Percentiles rank a stretch among this genome's conserved stretches.
phyloP scores from a whole-genome alignment of 1,139 yeast species.

The Blastobotrys capitulatus region DNA sequence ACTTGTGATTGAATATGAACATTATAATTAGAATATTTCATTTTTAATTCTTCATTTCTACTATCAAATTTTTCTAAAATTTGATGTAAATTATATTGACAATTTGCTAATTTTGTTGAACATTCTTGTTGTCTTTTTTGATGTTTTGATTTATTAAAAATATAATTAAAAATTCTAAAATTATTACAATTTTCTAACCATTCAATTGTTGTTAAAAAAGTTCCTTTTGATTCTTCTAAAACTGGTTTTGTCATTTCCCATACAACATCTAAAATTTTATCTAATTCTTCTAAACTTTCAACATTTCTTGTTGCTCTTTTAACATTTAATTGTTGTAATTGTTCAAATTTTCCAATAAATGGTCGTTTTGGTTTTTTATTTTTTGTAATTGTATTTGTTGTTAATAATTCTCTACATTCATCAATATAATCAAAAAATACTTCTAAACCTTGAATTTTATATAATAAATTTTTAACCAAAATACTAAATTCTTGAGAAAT shows the following conservation, averaged over 20 bases:
- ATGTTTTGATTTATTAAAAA: not conserved
- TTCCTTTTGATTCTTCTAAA: conserved; percentile 15
- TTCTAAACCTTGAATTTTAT: conserved; percentile 6
- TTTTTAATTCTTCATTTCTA: not conserved
- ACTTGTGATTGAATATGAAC: conserved; percentile 10
- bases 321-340: not conserved
- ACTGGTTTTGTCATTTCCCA: conserved; percentile 12
- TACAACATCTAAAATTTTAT: conserved; percentile 16
- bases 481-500: not conserved
- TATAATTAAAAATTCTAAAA: conserved; percentile 13
- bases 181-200: conserved; percentile 23
- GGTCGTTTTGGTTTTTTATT: not conserved
- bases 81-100: not conserved
- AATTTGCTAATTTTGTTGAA: not conserved
- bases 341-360: conserved; percentile 7
- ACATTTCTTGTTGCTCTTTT: not conserved
- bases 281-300: conserved; percentile 20
- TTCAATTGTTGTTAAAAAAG: conserved; percentile 13
- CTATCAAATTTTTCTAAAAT: not conserved
- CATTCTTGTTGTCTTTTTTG: not conserved
- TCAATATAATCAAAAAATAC: conserved; percentile 2
- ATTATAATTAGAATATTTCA: not conserved
- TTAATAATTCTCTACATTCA: conserved; percentile 1
- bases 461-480: not conserved
- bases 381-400: not conserved